A percentile compares a stretch with the other conserved stretches of the same genome.
Conservation (phyloP, 768 basidiomycete genomes). For the Zangia roseola region DNA sequence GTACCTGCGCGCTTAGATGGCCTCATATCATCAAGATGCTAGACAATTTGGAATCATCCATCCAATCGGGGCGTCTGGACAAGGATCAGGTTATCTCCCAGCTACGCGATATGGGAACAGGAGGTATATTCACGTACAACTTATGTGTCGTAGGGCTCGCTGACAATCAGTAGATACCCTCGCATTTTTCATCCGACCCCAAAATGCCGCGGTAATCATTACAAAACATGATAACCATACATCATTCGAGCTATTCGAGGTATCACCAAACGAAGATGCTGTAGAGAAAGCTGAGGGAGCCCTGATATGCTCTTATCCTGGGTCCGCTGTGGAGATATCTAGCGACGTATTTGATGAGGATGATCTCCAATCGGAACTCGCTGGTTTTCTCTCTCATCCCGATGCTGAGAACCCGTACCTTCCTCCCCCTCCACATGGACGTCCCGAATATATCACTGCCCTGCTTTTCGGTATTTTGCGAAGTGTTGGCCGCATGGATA, state of each 20-base stretch:
- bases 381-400: background rate
- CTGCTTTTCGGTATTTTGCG: background rate
- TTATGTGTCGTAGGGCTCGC: too few relatives aligned
- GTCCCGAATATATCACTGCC: background rate
- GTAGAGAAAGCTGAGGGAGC: background rate
- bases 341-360: constrained; percentile 3
- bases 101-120: background rate
- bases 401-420: too few relatives aligned
- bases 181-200: constrained; percentile 31
- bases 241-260: constrained; percentile 43
- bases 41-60: background rate
- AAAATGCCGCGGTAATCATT: constrained; percentile 26
- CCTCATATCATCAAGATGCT: constrained; percentile 2
- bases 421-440: too few relatives aligned
- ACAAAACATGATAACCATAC: constrained; percentile 23
- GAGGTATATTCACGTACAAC: background rate
- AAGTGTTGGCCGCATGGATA: background rate
- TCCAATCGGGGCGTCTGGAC: background rate
- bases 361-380: background rate
- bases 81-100: background rate
- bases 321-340: constrained; percentile 36
- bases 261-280: constrained; percentile 27
- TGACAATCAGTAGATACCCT: constrained; percentile 30
- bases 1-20: background rate
- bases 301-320: constrained; percentile 35